phyloP scores from a whole-genome alignment of 805 yeast species.

The Yarrowia phangngaensis region DNA sequence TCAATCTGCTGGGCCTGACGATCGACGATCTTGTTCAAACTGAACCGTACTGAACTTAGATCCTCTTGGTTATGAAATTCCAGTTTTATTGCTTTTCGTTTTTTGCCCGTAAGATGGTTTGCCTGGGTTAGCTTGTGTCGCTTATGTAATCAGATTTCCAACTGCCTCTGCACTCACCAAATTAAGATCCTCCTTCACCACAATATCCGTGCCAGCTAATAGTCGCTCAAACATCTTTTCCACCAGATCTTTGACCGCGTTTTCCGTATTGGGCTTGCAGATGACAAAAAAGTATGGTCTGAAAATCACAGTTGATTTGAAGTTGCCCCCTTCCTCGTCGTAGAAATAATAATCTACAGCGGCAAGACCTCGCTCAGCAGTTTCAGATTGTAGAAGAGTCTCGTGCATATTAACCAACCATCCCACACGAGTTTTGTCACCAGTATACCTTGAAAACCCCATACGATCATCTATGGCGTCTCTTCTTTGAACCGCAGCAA shows the following conservation, averaged over 20 bases:
- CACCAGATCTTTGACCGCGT: slow-evolving; percentile 82
- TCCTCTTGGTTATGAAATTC: slow-evolving; percentile 72
- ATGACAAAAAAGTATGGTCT: slow-evolving; percentile 83
- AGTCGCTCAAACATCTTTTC: slow-evolving; percentile 62
- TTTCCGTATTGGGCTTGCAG: slow-evolving; percentile 56
- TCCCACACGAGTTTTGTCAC: slow-evolving; percentile 70
- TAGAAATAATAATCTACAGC: slow-evolving; percentile 93
- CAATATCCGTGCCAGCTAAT: slow-evolving; percentile 53
- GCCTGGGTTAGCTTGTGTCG: slow-evolving; percentile 46
- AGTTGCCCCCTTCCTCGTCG: slow-evolving; percentile 95
- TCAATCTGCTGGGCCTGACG: slow-evolving; percentile 7
- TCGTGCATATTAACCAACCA: slow-evolving; percentile 92
- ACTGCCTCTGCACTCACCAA: slow-evolving; percentile 5
- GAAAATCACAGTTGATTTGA: slow-evolving; percentile 75
- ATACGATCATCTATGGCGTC: slow-evolving; percentile 73
- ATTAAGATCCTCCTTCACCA: slow-evolving; percentile 72
- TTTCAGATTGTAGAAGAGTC: slow-evolving; percentile 51
- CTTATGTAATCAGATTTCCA: neutral
- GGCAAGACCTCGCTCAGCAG: slow-evolving; percentile 61
- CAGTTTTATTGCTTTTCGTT: slow-evolving; percentile 60
- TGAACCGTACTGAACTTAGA: slow-evolving; percentile 38
- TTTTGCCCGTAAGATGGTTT: slow-evolving; percentile 80
- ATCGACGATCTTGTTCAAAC: slow-evolving; percentile 17
- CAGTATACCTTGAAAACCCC: slow-evolving; percentile 77
- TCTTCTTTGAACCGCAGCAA: slow-evolving; percentile 23